A percentile compares a stretch with the other conserved stretches of the same genome.
Conservation (phyloP, 345 rosid species). For the Zanthoxylum bungeanum region DNA sequence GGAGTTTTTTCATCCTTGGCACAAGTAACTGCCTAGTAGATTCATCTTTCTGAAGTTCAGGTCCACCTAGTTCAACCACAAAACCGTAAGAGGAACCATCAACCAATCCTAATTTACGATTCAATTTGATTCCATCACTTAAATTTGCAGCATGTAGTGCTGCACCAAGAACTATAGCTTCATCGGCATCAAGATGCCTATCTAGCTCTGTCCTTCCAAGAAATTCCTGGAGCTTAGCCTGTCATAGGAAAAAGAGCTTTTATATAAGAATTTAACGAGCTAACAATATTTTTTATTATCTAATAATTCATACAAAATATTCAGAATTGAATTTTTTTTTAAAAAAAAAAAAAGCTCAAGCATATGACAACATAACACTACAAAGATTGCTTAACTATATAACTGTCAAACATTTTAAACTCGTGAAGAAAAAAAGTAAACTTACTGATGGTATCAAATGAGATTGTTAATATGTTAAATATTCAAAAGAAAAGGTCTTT, state of each 20-base stretch:
- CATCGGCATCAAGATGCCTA: slow-evolving; percentile 99
- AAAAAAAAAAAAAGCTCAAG: neutral
- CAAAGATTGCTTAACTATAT: neutral
- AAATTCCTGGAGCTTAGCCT: slow-evolving; percentile 92
- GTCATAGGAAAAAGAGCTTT: slow-evolving; percentile 19
- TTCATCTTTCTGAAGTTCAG: slow-evolving; percentile 64
- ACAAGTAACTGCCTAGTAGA: slow-evolving; percentile 70
- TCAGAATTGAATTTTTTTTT: neutral
- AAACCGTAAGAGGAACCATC: slow-evolving; percentile 93
- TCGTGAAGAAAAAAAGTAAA: neutral
- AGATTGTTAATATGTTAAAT: neutral
- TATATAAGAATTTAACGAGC: slow-evolving; percentile 1
- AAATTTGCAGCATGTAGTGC: slow-evolving; percentile 95
- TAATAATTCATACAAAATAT: neutral
- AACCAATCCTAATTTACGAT: slow-evolving; percentile 90
- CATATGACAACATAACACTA: neutral
- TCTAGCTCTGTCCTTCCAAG: slow-evolving; percentile 87
- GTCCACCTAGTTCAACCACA: slow-evolving; percentile 72
- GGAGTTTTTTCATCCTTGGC: slow-evolving; percentile 92
- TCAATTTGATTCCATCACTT: slow-evolving; percentile 96
- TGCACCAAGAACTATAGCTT: slow-evolving; percentile 94
- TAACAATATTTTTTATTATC: slow-evolving; percentile 3
- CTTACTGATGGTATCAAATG: neutral
- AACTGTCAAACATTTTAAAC: neutral
- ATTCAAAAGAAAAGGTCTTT: neutral